Evolutionary conservation across 805 yeast genomes (phyloP), one percentile per base, ranked within the genome.

Genomic region (Grigorovia yakushimaensis): DNA sequence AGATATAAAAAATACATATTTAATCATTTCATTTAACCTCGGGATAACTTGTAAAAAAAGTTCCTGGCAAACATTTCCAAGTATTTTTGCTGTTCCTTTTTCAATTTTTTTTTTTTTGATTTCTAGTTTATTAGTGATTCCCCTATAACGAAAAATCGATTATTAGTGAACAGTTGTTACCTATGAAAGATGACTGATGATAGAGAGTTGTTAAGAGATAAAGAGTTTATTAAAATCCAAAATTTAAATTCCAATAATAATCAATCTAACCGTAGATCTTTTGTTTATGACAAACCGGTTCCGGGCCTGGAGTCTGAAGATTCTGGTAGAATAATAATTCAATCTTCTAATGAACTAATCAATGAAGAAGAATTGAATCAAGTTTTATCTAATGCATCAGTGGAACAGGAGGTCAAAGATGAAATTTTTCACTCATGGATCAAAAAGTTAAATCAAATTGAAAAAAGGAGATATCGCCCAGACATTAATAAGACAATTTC

Each of bases 401-500:
- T 30, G 5, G 44, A 42, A 15, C 35, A 42, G 27, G 44, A 42
- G 6, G 39, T 42, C 4, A 22, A 42, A 6, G 52, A 51, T 44
- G 49, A 46, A 22, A 40, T 46, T 20, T 38, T 51, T 43, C 46
- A 46, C 23, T 42, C 45, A 15, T 51, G 47, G 21, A 22, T 51
- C 37, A 45, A 48, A n/a, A 51, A 47, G 40, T 38, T 51, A 27
- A 48, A 45, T 37, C 19, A 35, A n/a, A 42, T 43, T n/a, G 50
- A 51, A 35, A 47, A 49, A 23, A 39, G 47, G n/a, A 41, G 51
- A 27, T 49, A 45, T 17, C 43, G 45, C 23, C 42, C 24, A 10
- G 47, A 21, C 6, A 21, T 35, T 23, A 50, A 44, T 21, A 36
- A 36, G 11, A 39, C 68, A 50, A 60, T 74, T 36, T 78, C 82